These are phyloP conservation scores for Protea cynaroides DNA, from an alignment of 164 flowering plant genomes.

Conservation along the genomic window DNA sequence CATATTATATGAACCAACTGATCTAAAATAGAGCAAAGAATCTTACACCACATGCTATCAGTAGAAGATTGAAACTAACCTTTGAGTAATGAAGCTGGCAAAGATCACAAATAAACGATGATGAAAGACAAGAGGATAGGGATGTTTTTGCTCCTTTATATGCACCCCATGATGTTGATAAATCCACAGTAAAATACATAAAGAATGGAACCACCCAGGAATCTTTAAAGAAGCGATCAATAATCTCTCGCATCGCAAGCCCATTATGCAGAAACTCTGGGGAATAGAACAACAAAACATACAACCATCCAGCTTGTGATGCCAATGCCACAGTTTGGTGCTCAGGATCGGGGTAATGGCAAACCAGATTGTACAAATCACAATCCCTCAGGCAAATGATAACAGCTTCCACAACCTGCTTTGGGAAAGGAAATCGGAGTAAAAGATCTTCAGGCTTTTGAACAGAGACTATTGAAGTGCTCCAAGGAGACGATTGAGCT, in stretches of 20 bases:
- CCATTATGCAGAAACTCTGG: conserved; percentile 19
- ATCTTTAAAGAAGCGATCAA: conserved; percentile 26
- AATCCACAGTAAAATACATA: conserved; percentile 25
- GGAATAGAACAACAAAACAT: conserved; percentile 19
- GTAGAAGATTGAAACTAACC: conserved; percentile 10
- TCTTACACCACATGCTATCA: no score
- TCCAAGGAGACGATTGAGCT: conserved; percentile 3
- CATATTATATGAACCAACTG: no score
- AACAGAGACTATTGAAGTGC: conserved; percentile 15
- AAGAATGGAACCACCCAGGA: conserved; percentile 21
- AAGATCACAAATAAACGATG: conserved; percentile 15
- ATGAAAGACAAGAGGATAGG: conserved; percentile 15
- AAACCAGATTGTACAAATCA: conserved; percentile 19
- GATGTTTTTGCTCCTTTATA: conserved; percentile 25
- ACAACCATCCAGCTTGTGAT: conserved; percentile 22
- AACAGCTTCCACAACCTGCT: conserved; percentile 18
- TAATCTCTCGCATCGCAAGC: conserved; percentile 25
- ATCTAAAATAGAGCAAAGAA: no score
- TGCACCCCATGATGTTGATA: conserved; percentile 21
- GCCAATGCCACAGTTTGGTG: conserved; percentile 27
- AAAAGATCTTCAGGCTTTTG: conserved; percentile 24
- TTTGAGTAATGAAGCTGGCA: conserved; percentile 21
- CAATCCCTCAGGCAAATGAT: conserved; percentile 18
- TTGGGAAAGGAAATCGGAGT: conserved; percentile 23
- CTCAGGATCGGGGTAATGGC: conserved; percentile 25